Evolutionary conservation across 2,329 filamentous ascomycete species (phyloP).

Genomic region (Iodosphaeria phyllophila): DNA sequence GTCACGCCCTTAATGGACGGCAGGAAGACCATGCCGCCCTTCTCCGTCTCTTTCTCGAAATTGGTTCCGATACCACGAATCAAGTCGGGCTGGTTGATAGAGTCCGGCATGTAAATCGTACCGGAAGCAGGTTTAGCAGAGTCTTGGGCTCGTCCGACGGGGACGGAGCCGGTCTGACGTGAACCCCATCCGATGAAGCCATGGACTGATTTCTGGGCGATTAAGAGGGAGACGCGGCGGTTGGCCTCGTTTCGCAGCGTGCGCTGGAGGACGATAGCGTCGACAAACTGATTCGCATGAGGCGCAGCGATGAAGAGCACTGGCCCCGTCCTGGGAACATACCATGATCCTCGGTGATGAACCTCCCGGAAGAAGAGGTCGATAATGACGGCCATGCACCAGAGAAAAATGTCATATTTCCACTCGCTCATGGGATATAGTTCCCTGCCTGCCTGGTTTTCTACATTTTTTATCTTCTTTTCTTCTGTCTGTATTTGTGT

Average conservation of each 20-base stretch:
- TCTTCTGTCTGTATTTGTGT: too few species aligned
- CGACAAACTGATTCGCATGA: conserved; percentile 94
- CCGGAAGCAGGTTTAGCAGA: conserved; percentile 63
- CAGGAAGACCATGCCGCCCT: conserved; percentile 71
- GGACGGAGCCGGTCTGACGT: conserved; percentile 69
- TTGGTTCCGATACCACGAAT: conserved; percentile 64
- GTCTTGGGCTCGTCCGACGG: conserved; percentile 86
- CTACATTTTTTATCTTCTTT: too few species aligned
- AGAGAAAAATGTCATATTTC: conserved; percentile 63
- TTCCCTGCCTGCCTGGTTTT: conserved; percentile 23
- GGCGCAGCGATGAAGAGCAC: conserved; percentile 92
- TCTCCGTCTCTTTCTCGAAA: conserved; percentile 59
- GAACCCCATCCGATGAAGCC: conserved; percentile 84
- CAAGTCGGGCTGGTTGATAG: conserved; percentile 65
- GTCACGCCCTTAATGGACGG: conserved; percentile 63
- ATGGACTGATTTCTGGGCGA: conserved; percentile 88
- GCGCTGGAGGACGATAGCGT: conserved; percentile 83
- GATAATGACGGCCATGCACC: conserved; percentile 63
- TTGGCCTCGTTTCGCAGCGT: conserved; percentile 73
- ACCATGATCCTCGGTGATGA: conserved; percentile 87
- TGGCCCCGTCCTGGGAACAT: conserved; percentile 72
- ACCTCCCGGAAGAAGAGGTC: conserved; percentile 98
- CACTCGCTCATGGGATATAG: conserved; percentile 51
- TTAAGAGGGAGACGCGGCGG: conserved; percentile 78
- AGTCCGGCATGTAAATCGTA: conserved; percentile 75